Evolutionary conservation across 106 monocot genomes (phyloP).

Genomic region (Triglochin maritima): DNA sequence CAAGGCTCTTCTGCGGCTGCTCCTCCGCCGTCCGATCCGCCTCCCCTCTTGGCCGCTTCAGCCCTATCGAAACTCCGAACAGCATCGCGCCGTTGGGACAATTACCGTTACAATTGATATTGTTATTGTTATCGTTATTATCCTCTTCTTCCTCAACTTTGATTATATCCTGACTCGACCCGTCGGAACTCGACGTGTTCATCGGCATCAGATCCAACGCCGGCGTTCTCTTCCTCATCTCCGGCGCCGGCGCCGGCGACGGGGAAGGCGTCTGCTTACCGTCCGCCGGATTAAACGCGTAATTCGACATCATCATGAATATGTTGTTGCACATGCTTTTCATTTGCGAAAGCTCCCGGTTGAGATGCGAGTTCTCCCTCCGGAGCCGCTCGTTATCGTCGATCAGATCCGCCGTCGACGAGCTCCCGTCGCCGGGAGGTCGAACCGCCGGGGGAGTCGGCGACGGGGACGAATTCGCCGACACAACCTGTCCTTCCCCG

Average conservation of each 20-base stretch:
- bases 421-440: not conserved
- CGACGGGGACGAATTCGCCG: conserved; percentile 16
- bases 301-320: conserved; percentile 6
- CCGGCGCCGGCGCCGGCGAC: not conserved
- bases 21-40: not conserved
- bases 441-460: not conserved
- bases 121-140: too few species aligned
- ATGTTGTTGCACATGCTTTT: conserved; percentile 9
- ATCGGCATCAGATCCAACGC: conserved; percentile 7
- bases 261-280: not conserved
- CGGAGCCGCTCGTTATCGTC: conserved; percentile 12
- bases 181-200: not conserved
- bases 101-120: too few species aligned
- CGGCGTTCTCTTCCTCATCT: not conserved
- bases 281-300: conserved; percentile 1
- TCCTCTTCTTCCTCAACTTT: not conserved
- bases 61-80: conserved; percentile 8
- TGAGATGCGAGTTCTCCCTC: conserved; percentile 8
- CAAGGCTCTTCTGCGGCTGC: not conserved
- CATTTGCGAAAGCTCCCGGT: conserved; percentile 4
- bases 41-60: not conserved
- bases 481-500: conserved; percentile 30
- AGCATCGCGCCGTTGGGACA: not conserved
- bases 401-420: not conserved
- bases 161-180: not conserved